Evolutionary conservation across 2,329 filamentous ascomycete species (phyloP).

Genomic region (Lasiodiplodia sp.): DNA sequence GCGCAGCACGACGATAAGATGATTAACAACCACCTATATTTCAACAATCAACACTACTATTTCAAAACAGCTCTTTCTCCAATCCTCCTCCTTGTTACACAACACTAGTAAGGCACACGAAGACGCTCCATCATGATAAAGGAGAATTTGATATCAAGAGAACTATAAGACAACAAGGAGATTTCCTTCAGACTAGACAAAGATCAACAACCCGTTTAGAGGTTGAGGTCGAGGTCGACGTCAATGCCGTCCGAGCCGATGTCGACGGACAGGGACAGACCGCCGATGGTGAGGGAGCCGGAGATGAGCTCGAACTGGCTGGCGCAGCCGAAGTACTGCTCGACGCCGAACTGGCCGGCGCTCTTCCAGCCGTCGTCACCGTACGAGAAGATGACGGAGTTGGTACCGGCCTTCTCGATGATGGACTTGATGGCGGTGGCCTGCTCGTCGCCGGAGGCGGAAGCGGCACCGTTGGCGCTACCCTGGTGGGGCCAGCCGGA

Average conservation of each 20-base stretch:
- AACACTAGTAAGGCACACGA: neutral
- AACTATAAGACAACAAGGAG: neutral
- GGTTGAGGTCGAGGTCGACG: slow-evolving; percentile 29
- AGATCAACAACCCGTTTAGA: slow-evolving; percentile 11
- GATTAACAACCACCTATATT: slow-evolving; percentile 3
- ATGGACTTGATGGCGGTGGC: slow-evolving; percentile 75
- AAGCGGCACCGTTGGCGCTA: slow-evolving; percentile 69
- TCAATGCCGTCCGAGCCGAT: slow-evolving; percentile 28
- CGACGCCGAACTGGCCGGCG: slow-evolving; percentile 71
- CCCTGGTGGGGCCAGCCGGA: slow-evolving; percentile 85
- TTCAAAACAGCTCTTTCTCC: slow-evolving; percentile 3
- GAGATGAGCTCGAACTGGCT: slow-evolving; percentile 54
- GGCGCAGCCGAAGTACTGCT: slow-evolving; percentile 80
- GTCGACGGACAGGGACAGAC: slow-evolving; percentile 26
- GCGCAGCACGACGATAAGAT: neutral
- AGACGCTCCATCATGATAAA: slow-evolving; percentile 16
- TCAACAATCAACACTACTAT: slow-evolving; percentile 2
- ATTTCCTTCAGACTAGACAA: slow-evolving; percentile 4
- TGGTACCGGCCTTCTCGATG: slow-evolving; percentile 67
- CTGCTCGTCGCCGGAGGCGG: slow-evolving; percentile 74
- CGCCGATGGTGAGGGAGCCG: slow-evolving; percentile 30
- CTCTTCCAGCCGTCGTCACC: slow-evolving; percentile 84
- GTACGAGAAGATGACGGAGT: slow-evolving; percentile 83
- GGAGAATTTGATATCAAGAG: neutral
- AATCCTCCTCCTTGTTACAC: neutral